A percentile compares a stretch with the other conserved stretches of the same genome.
Conservation (phyloP, 331 rosid genomes). For the Malus hybrid region DNA sequence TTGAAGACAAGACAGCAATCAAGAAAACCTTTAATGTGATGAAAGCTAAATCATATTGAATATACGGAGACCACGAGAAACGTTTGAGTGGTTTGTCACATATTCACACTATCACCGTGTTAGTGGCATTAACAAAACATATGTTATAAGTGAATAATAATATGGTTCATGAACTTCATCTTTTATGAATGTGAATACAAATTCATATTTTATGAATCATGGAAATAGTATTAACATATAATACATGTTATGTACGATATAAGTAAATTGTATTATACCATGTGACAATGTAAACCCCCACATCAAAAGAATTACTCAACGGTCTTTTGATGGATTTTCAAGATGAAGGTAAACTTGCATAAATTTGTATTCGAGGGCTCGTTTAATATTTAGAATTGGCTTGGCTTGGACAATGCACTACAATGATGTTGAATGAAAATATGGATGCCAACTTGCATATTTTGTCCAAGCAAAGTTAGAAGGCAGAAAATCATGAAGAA, state of each 20-base stretch:
- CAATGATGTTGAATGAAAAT: not conserved
- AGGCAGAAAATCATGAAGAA: not conserved
- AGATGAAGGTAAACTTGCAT: not conserved
- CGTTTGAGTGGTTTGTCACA: not conserved
- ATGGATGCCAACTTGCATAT: not conserved
- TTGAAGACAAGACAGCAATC: not conserved
- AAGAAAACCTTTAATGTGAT: slow-evolving; percentile 1
- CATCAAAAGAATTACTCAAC: not conserved
- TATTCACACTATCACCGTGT: too few species aligned
- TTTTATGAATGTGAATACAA: too few species aligned
- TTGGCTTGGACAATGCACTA: too few species aligned
- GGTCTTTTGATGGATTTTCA: not conserved
- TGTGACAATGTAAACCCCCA: not conserved
- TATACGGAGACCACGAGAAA: not conserved
- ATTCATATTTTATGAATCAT: too few species aligned
- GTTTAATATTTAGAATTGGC: too few species aligned
- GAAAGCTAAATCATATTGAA: slow-evolving; percentile 18
- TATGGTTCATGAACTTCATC: too few species aligned
- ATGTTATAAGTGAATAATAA: too few species aligned
- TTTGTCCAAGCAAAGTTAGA: too few species aligned
- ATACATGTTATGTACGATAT: not conserved
- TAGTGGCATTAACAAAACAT: not conserved
- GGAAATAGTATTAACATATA: too few species aligned
- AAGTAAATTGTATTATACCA: too few species aligned
- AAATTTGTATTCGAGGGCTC: not conserved